Evolutionary conservation across 306 rosid genomes (phyloP), one percentile per base, ranked within the genome.

Genomic region (Begonia masoniana): DNA sequence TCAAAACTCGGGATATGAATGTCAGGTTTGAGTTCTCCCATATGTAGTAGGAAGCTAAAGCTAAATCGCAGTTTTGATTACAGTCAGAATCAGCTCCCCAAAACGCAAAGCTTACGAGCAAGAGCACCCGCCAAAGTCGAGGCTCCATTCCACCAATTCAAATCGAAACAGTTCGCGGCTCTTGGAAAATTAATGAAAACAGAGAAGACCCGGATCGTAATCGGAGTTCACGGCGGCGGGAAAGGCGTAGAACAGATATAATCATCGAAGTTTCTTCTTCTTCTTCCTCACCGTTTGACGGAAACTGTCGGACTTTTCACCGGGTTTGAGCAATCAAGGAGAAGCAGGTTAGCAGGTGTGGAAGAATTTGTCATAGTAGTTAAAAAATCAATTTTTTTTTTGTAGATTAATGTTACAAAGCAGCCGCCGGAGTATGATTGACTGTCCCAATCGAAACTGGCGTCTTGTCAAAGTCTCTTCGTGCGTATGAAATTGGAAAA

Each of bases 11-110:
- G 0, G 71, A 16, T 13, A 79, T 31, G 7, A 41, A 15, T 3
- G 16, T 0, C 0, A 86, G 16, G n/a, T 4, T 0, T 16, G 73
- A 5, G 0, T 1, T 4, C 2, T 9, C 6, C 63, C 12, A 10
- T 2, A 74, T 42, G 42, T 43, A 65, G 63, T 75, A 79, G 1
- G 93, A 88, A 58, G 81, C 97, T 46, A 82, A 51, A 63, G 97
- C 97, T 61, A 71, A 19, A 10, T 23, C 72, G 69, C 97, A 88
- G 11, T 65, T 66, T 36, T 56, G 59, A 6, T 64, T 41, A 64
- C 95, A 88, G 21, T 59, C 63, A 6, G 97, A 66, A 64, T 77
- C 74, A 5, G 66, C 85, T 5, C 19, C 60, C 48, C 49, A 46
- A 54, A 57, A 56, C 9, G 66, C 54, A 26, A 51, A 63, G 16